Evolutionary conservation across 1,139 yeast genomes (phyloP), one percentile per base, ranked within the genome.

Genomic region (Debaryomyces coudertii): DNA sequence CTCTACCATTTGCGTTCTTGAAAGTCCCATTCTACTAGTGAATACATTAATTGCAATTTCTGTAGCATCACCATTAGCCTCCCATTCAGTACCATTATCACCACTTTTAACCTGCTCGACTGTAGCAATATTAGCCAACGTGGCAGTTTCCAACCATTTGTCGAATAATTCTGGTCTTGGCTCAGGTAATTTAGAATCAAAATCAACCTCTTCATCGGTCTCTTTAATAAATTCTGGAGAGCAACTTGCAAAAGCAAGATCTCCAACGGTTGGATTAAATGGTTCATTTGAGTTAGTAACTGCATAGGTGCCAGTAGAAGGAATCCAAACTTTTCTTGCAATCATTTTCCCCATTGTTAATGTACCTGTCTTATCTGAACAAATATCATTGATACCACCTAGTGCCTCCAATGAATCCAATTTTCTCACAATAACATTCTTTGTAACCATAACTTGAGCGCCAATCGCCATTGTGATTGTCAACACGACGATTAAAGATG

Each of bases 401-500:
- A 87, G 72, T 25, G 90, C 90, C 61, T 87, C 95, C 40, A 87
- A 73, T 2, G 95, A 85, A 59, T 87, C 93, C 48, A 87, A 73
- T 57, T 85, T 87, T 57, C 95, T 76, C 14, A 87, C 90, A 65
- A 87, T 83, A 33, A 87, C 95, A 58, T 85, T 73, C 57, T 85
- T 78, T 38, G 69, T 65, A 37, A 83, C 86, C 95, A 87, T 87
- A 14, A 82, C 86, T 55, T 84, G 85, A 31, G 95, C 87, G 20
- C 95, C 95, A 51, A 86, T 85, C 5, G 95, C 92, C 93, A 87
- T 87, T 4, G 95, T 87, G 51, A 87, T 87, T 12, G 95, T 87
- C 49, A 87, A 76, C 18, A 87, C 95, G 33, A 87, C 95, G 48
- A 87, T 85, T 55, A 87, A 75, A 1, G 92, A 83, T 2, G 92